These are phyloP conservation scores for Salisapilia sapeloensis DNA, from an alignment of 352 stramenopile species.

Conservation along the genomic window DNA sequence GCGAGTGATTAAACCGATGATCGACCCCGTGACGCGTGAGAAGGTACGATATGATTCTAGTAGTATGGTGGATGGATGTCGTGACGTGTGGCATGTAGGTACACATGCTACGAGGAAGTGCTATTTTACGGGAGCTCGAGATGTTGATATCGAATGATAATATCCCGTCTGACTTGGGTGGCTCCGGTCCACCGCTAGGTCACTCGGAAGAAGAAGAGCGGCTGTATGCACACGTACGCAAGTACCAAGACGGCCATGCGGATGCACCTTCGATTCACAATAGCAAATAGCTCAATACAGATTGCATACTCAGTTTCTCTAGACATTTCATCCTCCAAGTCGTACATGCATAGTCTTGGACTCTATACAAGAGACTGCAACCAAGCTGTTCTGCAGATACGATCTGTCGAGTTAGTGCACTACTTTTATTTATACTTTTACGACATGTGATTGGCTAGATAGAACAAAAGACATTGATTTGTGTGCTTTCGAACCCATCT, in stretches of 20 bases:
- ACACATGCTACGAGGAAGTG: conserved; percentile 69
- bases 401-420: no score
- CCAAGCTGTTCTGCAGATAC: no score
- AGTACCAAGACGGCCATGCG: conserved; percentile 39
- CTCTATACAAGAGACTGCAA: no score
- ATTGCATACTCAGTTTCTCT: no score
- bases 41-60: conserved; percentile 79
- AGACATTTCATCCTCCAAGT: no score
- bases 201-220: conserved; percentile 54
- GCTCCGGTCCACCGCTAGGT: conserved; percentile 30
- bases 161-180: conserved; percentile 57
- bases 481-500: no score
- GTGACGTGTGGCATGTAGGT: conserved; percentile 14
- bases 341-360: no score
- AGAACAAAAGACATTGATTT: no score
- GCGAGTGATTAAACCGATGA: conserved; percentile 85
- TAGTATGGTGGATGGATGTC: neutral
- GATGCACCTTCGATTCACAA: no score
- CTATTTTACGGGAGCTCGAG: conserved; percentile 54
- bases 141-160: conserved; percentile 50
- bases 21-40: conserved; percentile 87
- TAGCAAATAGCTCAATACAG: no score
- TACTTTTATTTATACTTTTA: no score
- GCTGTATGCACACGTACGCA: conserved; percentile 44
- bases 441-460: no score